These are phyloP conservation scores for Gelatoporia subvermispora DNA, from an alignment of 768 basidiomycete genomes.

Conservation along the genomic window DNA sequence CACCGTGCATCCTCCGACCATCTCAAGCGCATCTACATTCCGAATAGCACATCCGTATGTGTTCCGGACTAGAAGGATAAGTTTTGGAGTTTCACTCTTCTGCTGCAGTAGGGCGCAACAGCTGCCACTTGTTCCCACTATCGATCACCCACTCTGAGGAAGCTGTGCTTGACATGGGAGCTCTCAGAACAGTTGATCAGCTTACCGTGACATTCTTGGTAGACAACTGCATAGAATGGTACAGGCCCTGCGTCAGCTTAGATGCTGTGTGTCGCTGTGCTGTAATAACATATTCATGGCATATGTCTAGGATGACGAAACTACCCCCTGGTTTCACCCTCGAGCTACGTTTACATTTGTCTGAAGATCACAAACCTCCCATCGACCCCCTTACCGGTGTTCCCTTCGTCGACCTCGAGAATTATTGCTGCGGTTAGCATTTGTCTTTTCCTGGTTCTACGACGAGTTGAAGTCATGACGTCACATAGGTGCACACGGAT, in stretches of 20 bases:
- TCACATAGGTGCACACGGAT: conserved; percentile 72
- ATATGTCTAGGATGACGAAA: conserved; percentile 60
- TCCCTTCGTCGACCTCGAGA: conserved; percentile 66
- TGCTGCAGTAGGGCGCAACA: no score
- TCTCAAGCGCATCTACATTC: no score
- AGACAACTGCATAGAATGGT: conserved; percentile 82
- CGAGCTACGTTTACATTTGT: conserved; percentile 63
- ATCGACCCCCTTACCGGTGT: conserved; percentile 43
- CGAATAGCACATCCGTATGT: no score
- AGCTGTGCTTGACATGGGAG: background rate
- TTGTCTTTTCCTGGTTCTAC: background rate
- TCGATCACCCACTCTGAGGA: no score
- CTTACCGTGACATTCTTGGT: conserved; percentile 61
- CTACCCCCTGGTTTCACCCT: conserved; percentile 74
- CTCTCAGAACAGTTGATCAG: conserved; percentile 29
- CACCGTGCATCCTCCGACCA: no score
- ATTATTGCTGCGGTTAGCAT: conserved; percentile 63
- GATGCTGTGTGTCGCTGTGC: background rate
- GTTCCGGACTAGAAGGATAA: no score
- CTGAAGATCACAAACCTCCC: conserved; percentile 37
- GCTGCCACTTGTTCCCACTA: no score
- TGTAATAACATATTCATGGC: background rate
- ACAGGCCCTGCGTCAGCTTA: background rate
- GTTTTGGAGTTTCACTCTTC: no score
- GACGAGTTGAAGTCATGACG: background rate